Base-by-base conservation (phyloP, 2,329 filamentous ascomycete genomes). In the Scytalidium sp. region DNA sequence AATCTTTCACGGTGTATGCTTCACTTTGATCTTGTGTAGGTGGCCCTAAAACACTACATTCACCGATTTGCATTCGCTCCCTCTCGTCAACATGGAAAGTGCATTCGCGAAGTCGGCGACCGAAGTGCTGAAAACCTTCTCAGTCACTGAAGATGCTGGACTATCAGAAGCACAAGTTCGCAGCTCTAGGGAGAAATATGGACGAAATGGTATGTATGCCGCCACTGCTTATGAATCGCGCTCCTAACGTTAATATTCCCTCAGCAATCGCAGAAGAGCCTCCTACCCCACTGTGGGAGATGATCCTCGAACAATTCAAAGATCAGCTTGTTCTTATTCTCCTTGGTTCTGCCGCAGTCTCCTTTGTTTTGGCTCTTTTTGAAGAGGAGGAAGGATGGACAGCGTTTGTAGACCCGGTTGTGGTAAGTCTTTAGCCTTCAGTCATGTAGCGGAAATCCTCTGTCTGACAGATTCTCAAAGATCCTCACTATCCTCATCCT, bases 301-400 rank as follows among this genome's bases (percentile, higher is more conserved):
- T 99, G 56, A 90, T 99, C 49, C 80, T 99, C 51, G 94, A 99
- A 73, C 94, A 99, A 70, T 99, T 99, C 80, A 97, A 99, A 73
- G 94, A 99, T 68, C 94, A 99, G 71, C 83, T 99, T 43, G 94
- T 99, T 59, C 81, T 99, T 47, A 99, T 99, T 61, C 79, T 99
- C 19, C 81, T 99, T 45, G 94, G 84, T 48, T 97, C 93, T 32
- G 94, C 94, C 10, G 90, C 87, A 19, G 86, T 99, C 29, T 97
- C 94, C 2, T 97, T 99, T 67, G 84, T 92, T 21, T 78, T 99
- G 54, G 94, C 94, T 21, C 79, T 99, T 11, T 91, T 99, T 60
- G 94, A 99, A 68, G 88, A 94, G 41, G 88, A 88, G 54, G 90
- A 92, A 62, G 94, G 91, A 62, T 97, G 91, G 91, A 92, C 91